These are phyloP conservation scores for Xylariales sp. DNA, from an alignment of 2,329 filamentous ascomycete species.

Conservation along the genomic window DNA sequence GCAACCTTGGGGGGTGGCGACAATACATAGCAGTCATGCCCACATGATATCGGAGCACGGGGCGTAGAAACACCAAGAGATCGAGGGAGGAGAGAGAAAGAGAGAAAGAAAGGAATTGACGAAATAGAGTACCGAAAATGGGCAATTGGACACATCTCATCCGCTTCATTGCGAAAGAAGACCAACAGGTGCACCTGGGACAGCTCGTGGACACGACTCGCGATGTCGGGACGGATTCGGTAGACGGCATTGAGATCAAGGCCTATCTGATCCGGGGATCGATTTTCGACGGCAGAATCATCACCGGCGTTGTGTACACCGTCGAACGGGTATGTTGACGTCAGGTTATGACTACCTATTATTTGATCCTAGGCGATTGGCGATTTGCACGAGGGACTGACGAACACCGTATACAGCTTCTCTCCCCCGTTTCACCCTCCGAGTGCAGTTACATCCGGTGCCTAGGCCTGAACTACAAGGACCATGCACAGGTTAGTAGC, in stretches of 20 bases:
- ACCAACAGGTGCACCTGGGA: constrained; percentile 33
- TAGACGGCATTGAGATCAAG: constrained; percentile 34
- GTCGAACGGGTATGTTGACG: constrained; percentile 31
- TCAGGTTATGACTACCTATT: no score
- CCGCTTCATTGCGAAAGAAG: constrained; percentile 37
- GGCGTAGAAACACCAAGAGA: background rate
- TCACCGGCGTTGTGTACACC: constrained; percentile 26
- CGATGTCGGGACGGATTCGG: constrained; percentile 35
- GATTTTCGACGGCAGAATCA: constrained; percentile 30
- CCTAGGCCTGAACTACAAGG: constrained; percentile 34
- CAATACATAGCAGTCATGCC: constrained; percentile 12
- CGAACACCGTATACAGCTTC: constrained; percentile 17
- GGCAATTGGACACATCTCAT: constrained; percentile 38
- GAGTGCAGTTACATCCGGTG: constrained; percentile 37
- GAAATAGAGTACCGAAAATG: constrained; percentile 19
- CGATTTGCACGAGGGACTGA: background rate
- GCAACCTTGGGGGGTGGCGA: constrained; percentile 14
- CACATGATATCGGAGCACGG: background rate
- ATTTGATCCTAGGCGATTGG: background rate
- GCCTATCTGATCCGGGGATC: constrained; percentile 34
- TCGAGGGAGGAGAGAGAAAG: background rate
- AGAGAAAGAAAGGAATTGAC: background rate
- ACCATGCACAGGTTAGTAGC: constrained; percentile 33
- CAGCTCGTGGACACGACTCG: constrained; percentile 35
- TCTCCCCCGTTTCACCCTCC: constrained; percentile 29